Base-by-base conservation (phyloP, 352 stramenopile genomes). In the Pythium graminicola region DNA sequence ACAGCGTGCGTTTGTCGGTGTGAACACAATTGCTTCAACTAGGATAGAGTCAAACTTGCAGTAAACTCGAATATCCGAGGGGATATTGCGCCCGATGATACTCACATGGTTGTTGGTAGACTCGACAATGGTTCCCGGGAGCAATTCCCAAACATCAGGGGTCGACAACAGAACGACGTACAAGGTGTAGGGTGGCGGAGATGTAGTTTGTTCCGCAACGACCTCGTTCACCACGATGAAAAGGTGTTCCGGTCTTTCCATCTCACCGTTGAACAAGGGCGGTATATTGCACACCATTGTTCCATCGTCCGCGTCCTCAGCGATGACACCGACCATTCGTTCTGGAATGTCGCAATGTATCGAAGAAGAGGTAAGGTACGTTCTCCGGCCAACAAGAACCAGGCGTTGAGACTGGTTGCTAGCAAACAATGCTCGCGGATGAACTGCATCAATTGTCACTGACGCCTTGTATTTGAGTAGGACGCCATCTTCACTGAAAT, bases 401-500 rank as follows among this genome's bases (percentile, higher is more conserved):
- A 52, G 17, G 5, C 17, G 26, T 9, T 39, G 11, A 8, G 29
- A 40, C 10, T 35, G 19, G 42, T 49, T 35, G 5, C 23, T 10
- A 38, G 9, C 8, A 23, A 13, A 22, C 10, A n/a, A n/a, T 22
- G 32, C 4, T 16, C 23, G 40, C 1, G 40, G 22, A 32, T 47
- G 20, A 16, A 47, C 28, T 13, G 32, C 24, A 17, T 42, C 8
- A 16, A 42, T 17, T 1, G 40, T 29, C 2, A 32, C 16, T 6
- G 46, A 28, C 7, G 27, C 10, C 29, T 27, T 28, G n/a, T 50
- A 61, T 11, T 13, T 10, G 24, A 57, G 47, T 4, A 47, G 11
- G 9, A 45, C 38, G 5, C 20, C 54, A 5, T 41, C 24, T 9
- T 55, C 46, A 19, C 27, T 52, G 24, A 48, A 50, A 17, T 62